Base-by-base conservation (phyloP, 805 yeast species). In the Spathaspora boniae region DNA sequence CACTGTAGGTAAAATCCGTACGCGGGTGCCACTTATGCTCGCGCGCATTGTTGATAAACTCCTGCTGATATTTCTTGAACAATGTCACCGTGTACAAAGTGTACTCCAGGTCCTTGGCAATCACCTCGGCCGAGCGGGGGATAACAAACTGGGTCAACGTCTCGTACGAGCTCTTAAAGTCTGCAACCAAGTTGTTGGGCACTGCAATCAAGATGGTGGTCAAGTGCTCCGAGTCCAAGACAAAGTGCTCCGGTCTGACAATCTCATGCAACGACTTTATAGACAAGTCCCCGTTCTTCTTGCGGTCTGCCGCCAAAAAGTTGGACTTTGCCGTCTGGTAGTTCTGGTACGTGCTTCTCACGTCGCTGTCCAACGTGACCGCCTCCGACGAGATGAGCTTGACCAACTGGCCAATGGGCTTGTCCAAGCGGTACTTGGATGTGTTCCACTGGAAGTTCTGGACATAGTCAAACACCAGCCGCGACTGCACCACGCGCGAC, bases 21-120 rank as follows among this genome's bases (percentile, higher is more conserved):
- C 99, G 79, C 28, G 96, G 96, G 44, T 84, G 78, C 81, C 86
- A 93, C 64, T 86, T 86, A 48, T 70, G 72, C 51, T 93, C 98
- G 57, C 98, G 78, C 27, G 86, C 74, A 33, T 78, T 78, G 38
- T 71, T 66, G 32, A 76, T 66, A 51, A 86, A 91, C 40, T 82
- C 86, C 18, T 76, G 72, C 25, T 76, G 78, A 49, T 68, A 82
- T 62, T 88, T 93, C 51, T 83, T 85, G 74, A 93, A 93, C 42
- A 93, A 58, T 3, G 95, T 86, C 12, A 87, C 88, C 32, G 81
- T 73, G 66, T 76, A 89, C 41, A 93, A 70, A 19, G 68, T 54
- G 56, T 67, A 91, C 44, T 89, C 96, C 19, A 72, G 60, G 62
- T 93, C 99, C 34, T 72, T 62, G 6, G 84, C 68, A 40, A 93